A percentile compares a stretch with the other conserved stretches of the same genome.
These are phyloP conservation scores for Cordia subcordata DNA, from an alignment of 257 asterid genomes.

Conservation along the genomic window DNA sequence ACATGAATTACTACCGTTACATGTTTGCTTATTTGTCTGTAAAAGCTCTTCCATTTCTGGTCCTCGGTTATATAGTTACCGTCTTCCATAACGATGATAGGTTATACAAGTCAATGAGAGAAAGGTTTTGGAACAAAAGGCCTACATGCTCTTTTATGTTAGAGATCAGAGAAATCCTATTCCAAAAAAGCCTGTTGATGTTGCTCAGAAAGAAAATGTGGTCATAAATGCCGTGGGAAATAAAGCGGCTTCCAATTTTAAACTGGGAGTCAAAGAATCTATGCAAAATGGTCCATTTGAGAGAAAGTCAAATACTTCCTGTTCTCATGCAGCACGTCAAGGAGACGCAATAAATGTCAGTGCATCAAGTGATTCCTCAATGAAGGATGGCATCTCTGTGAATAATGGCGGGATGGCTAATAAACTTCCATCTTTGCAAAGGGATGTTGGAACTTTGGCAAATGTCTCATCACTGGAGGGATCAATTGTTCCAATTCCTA, in stretches of 20 bases:
- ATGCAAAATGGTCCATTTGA: slow-evolving; percentile 30
- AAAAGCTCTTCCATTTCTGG: not conserved
- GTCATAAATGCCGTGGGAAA: slow-evolving; percentile 37
- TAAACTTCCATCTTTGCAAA: slow-evolving; percentile 20
- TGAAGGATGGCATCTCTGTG: slow-evolving; percentile 14
- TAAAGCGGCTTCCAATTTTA: slow-evolving; percentile 33
- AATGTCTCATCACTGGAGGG: slow-evolving; percentile 27
- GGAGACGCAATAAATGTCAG: slow-evolving; percentile 20
- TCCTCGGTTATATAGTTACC: not conserved
- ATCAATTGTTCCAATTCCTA: slow-evolving; percentile 8
- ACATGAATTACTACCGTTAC: too few species aligned
- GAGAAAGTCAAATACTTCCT: slow-evolving; percentile 24
- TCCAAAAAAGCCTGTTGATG: slow-evolving; percentile 43
- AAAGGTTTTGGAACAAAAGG: slow-evolving; percentile 86
- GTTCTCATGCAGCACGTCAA: slow-evolving; percentile 26
- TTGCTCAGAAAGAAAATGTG: slow-evolving; percentile 37
- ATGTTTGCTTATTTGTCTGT: too few species aligned
- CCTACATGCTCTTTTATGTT: slow-evolving; percentile 93
- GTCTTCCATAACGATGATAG: slow-evolving; percentile 24
- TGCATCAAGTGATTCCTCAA: slow-evolving; percentile 22
- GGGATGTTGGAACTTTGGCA: slow-evolving; percentile 20
- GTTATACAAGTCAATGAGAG: slow-evolving; percentile 80
- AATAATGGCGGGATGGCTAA: slow-evolving; percentile 21
- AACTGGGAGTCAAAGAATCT: slow-evolving; percentile 31
- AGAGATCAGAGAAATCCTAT: slow-evolving; percentile 47